Percentiles rank a stretch among this genome's conserved stretches.
Evolutionary conservation across 208 protist genomes (phyloP).

Genomic region (Entamoeba moshkovskii): DNA sequence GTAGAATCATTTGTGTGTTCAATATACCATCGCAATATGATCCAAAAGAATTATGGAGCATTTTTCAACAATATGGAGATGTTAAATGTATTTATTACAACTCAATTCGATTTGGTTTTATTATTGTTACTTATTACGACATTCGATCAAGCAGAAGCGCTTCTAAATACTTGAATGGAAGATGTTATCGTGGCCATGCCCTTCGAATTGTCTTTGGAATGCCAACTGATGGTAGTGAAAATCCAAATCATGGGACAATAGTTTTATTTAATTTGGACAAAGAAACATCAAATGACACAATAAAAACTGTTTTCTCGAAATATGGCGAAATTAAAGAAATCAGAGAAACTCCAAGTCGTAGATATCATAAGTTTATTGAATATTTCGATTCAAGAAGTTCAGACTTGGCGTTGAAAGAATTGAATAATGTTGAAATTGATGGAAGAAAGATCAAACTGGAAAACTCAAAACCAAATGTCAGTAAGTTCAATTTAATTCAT

Average conservation of each 20-base stretch:
- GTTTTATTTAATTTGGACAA: conserved; percentile 53
- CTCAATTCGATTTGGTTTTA: background rate
- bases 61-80: background rate
- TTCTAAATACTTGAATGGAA: background rate
- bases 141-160: background rate
- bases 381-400: conserved; percentile 49
- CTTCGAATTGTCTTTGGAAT: background rate
- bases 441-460: conserved; percentile 45
- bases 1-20: background rate
- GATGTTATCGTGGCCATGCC: background rate
- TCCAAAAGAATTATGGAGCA: background rate
- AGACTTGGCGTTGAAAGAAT: conserved; percentile 35
- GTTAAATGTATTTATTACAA: background rate
- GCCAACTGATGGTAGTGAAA: background rate
- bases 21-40: background rate
- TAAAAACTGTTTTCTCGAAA: conserved; percentile 36
- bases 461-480: conserved; percentile 26
- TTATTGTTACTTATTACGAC: background rate
- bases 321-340: conserved; percentile 55
- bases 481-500: background rate
- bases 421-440: conserved; percentile 43
- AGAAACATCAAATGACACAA: conserved; percentile 22
- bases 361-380: conserved; percentile 51
- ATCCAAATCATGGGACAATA: conserved; percentile 47
- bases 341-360: conserved; percentile 48